These are phyloP conservation scores for Noccaea caerulescens DNA, from an alignment of 345 rosid species.

Conservation along the genomic window DNA sequence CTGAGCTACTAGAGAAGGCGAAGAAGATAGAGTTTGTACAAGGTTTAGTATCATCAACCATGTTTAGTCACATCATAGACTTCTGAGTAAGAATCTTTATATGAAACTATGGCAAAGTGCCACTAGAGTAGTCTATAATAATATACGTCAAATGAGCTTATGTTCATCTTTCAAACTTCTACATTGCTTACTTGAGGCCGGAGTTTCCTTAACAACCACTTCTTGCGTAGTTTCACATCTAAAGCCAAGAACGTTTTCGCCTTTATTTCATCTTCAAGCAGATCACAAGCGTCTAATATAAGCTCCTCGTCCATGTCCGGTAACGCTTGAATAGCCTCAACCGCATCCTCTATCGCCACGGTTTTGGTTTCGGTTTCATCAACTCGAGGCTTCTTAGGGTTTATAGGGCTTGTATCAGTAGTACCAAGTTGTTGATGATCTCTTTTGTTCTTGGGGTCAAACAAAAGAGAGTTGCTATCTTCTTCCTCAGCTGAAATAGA, in stretches of 20 bases:
- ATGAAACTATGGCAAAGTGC: conserved; percentile 30
- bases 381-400: conserved; percentile 48
- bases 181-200: conserved; percentile 48
- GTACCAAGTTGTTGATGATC: conserved; percentile 44
- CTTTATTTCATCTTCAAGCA: conserved; percentile 77
- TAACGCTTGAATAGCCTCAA: conserved; percentile 71
- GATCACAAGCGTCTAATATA: conserved; percentile 86
- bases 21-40: conserved; percentile 64
- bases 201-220: conserved; percentile 84
- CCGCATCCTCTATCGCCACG: conserved; percentile 58
- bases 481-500: conserved; percentile 53
- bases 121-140: conserved; percentile 17
- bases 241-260: conserved; percentile 83
- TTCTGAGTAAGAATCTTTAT: conserved; percentile 47
- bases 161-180: conserved; percentile 24
- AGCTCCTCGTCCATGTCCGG: conserved; percentile 89
- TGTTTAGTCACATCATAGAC: conserved; percentile 44
- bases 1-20: conserved; percentile 58
- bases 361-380: conserved; percentile 49
- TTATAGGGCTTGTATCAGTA: conserved; percentile 41
- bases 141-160: conserved; percentile 27
- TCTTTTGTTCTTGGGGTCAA: conserved; percentile 53
- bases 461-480: conserved; percentile 42
- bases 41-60: conserved; percentile 59
- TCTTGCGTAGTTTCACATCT: conserved; percentile 71